Percentiles rank a stretch among this genome's conserved stretches.
phyloP scores from a whole-genome alignment of 768 basidiomycete genomes.

The Mycena olivaceomarginata region DNA sequence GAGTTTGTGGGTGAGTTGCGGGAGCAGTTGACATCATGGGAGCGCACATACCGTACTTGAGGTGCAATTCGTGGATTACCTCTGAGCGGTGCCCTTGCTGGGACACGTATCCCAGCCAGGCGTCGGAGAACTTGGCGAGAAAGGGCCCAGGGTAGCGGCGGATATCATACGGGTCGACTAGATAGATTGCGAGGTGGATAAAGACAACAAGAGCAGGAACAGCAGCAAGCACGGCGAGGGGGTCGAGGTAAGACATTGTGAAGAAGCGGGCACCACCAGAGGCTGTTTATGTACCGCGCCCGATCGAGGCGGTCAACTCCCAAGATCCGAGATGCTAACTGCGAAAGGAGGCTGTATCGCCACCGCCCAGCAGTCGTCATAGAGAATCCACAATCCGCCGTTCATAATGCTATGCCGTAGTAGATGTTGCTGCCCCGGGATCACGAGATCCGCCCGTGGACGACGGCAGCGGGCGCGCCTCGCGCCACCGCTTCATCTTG shows the following conservation, averaged over 20 bases:
- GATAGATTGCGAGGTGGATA: slow-evolving; percentile 67
- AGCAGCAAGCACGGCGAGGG: slow-evolving; percentile 9
- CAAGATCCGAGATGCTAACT: no score
- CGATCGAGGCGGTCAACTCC: not conserved
- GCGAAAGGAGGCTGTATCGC: no score
- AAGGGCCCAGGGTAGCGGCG: slow-evolving; percentile 81
- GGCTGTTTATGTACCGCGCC: slow-evolving; percentile 14
- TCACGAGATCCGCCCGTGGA: slow-evolving; percentile 1
- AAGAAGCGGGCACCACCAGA: not conserved
- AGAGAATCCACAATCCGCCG: no score
- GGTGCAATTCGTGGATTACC: slow-evolving; percentile 82
- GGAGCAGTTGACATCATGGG: not conserved
- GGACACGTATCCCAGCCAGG: slow-evolving; percentile 82
- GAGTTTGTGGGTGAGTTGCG: slow-evolving; percentile 47
- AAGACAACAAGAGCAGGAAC: slow-evolving; percentile 55
- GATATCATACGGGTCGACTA: slow-evolving; percentile 76
- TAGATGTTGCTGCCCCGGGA: not conserved
- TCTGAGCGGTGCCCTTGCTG: slow-evolving; percentile 87
- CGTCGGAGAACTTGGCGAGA: slow-evolving; percentile 81
- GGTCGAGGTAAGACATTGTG: slow-evolving; percentile 27
- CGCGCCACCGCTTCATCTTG: not conserved
- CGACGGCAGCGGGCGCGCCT: slow-evolving; percentile 14
- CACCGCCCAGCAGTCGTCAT: no score
- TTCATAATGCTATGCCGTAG: no score
- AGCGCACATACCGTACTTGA: slow-evolving; percentile 76